Percentiles rank a stretch among this genome's conserved stretches.
These are phyloP conservation scores for Rhodotorula sp. DNA, from an alignment of 1,284 basidiomycete genomes.

Conservation along the genomic window DNA sequence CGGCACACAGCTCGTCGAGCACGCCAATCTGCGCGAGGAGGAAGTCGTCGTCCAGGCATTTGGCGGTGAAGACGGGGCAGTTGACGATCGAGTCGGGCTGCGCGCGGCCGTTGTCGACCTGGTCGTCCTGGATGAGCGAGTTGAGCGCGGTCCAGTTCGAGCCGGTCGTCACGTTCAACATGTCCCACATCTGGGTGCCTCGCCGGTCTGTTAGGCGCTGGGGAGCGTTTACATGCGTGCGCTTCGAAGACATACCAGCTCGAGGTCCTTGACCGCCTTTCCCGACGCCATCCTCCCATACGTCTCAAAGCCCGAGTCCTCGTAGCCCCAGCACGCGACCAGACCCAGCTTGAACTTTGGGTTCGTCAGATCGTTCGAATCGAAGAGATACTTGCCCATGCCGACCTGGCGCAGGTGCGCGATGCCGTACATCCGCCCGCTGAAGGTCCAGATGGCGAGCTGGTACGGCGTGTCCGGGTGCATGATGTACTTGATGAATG, in stretches of 20 bases:
- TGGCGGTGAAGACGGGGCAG: slow-evolving; percentile 20
- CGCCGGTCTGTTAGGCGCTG: background rate
- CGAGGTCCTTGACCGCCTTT: slow-evolving; percentile 26
- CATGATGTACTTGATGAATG: slow-evolving; percentile 33
- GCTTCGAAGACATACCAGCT: slow-evolving; percentile 16
- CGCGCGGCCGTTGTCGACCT: slow-evolving; percentile 16
- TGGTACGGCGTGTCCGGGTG: slow-evolving; percentile 19
- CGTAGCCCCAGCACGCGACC: slow-evolving; percentile 26
- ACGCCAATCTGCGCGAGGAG: slow-evolving; percentile 35
- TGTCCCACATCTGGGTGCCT: slow-evolving; percentile 20
- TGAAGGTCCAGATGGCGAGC: slow-evolving; percentile 35
- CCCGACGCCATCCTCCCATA: slow-evolving; percentile 15
- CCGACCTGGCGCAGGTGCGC: slow-evolving; percentile 27
- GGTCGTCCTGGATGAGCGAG: slow-evolving; percentile 34
- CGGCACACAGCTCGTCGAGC: slow-evolving; percentile 28
- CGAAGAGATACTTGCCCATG: slow-evolving; percentile 23
- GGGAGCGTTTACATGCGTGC: background rate
- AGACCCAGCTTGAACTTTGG: slow-evolving; percentile 2
- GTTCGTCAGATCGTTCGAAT: slow-evolving; percentile 3
- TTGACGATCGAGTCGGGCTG: slow-evolving; percentile 30
- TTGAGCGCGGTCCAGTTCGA: slow-evolving; percentile 12
- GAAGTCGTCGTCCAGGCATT: slow-evolving; percentile 28
- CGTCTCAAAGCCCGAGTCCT: slow-evolving; percentile 19
- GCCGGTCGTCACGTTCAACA: slow-evolving; percentile 19
- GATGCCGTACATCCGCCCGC: slow-evolving; percentile 15